Percentiles rank a stretch among this genome's conserved stretches.
phyloP scores from a whole-genome alignment of 305 asterid genomes.

The Fraxinus greggii region DNA sequence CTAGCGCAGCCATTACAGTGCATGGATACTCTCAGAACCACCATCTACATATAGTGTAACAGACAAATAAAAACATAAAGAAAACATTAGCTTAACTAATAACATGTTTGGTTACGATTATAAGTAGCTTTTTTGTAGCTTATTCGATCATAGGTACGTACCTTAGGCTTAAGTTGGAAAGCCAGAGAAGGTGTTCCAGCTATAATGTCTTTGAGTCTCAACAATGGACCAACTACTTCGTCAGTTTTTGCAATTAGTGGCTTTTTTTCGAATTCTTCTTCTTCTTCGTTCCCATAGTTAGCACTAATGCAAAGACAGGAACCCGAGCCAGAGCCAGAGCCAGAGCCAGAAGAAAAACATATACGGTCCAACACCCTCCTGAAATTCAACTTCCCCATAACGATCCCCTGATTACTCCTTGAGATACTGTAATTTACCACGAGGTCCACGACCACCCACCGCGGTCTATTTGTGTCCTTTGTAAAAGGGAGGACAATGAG shows the following conservation, averaged over 20 bases:
- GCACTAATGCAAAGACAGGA: constrained; percentile 42
- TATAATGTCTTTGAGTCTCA: constrained; percentile 53
- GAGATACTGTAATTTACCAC: background rate
- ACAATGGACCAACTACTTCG: constrained; percentile 17
- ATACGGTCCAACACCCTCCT: constrained; percentile 46
- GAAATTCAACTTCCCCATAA: constrained; percentile 48
- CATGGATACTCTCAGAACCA: constrained; percentile 69
- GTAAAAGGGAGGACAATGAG: background rate
- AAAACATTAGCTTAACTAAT: background rate
- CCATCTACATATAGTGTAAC: constrained; percentile 40
- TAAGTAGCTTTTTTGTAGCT: background rate
- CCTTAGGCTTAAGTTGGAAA: constrained; percentile 77
- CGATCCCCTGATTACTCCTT: background rate
- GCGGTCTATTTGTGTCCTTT: background rate
- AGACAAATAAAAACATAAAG: background rate
- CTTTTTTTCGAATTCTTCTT: constrained; percentile 23
- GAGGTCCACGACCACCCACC: no score
- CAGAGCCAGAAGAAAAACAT: constrained; percentile 41
- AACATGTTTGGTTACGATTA: background rate
- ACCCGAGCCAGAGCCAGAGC: constrained; percentile 35
- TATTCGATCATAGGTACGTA: background rate
- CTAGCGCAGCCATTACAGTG: constrained; percentile 80
- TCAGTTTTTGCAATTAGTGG: constrained; percentile 35
- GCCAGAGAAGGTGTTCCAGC: constrained; percentile 67
- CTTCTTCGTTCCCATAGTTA: background rate